Percentiles rank a stretch among this genome's conserved stretches.
Evolutionary conservation across 768 basidiomycete genomes (phyloP).

Genomic region (Trametopsis cervina): DNA sequence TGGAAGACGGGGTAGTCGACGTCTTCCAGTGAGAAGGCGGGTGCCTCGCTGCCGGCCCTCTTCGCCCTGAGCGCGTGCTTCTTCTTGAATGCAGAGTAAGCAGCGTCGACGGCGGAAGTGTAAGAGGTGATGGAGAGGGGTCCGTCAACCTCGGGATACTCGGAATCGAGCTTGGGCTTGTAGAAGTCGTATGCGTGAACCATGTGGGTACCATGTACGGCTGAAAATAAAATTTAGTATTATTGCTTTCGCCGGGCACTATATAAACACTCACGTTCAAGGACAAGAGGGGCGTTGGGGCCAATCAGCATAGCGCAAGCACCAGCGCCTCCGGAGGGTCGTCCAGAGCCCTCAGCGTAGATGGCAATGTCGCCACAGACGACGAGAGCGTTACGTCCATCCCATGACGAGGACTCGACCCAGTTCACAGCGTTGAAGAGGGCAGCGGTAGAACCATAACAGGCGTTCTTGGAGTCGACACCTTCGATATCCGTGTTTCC

Average conservation of each 20-base stretch:
- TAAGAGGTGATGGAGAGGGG: slow-evolving; percentile 95
- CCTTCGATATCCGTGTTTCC: slow-evolving; percentile 98
- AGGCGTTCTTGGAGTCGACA: slow-evolving; percentile 98
- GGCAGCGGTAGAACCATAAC: slow-evolving; percentile 97
- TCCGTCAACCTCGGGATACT: slow-evolving; percentile 96
- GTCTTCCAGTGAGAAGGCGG: slow-evolving; percentile 66
- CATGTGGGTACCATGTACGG: slow-evolving; percentile 95
- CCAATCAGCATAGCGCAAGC: slow-evolving; percentile 93
- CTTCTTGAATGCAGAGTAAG: slow-evolving; percentile 78
- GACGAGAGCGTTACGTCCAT: slow-evolving; percentile 95
- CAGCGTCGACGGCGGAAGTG: slow-evolving; percentile 85
- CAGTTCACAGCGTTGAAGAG: slow-evolving; percentile 99
- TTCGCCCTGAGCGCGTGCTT: slow-evolving; percentile 61
- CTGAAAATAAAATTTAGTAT: slow-evolving; percentile 33
- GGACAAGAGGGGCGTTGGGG: slow-evolving; percentile 88
- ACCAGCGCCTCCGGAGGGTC: slow-evolving; percentile 96
- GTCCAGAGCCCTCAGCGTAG: slow-evolving; percentile 91
- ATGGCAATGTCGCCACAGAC: slow-evolving; percentile 97
- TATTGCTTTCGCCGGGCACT: slow-evolving; percentile 25
- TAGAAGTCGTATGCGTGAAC: slow-evolving; percentile 98
- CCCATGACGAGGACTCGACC: slow-evolving; percentile 95
- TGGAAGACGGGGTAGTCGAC: slow-evolving; percentile 96
- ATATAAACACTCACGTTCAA: slow-evolving; percentile 71
- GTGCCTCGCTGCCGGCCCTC: slow-evolving; percentile 36
- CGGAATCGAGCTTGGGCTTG: slow-evolving; percentile 93